phyloP scores from a whole-genome alignment of 108 stramenopile species.

The Pseudonitzschia multistriata region DNA sequence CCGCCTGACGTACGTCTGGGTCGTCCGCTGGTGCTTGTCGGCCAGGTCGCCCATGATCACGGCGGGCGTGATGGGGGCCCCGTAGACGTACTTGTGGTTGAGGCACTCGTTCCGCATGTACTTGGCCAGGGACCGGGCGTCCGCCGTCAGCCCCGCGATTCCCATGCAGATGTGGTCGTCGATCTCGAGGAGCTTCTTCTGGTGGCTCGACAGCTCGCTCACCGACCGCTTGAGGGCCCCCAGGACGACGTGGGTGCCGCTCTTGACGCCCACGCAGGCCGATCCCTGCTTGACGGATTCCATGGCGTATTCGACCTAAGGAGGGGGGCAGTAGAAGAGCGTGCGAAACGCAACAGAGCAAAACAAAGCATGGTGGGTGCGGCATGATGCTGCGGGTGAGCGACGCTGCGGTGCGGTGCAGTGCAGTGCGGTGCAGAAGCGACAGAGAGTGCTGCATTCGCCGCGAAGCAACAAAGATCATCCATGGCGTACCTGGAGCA shows the following conservation, averaged over 20 bases:
- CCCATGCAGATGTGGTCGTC: conserved; percentile 97
- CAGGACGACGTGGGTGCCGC: conserved; percentile 84
- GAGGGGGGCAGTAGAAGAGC: no score
- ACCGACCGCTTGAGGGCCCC: conserved; percentile 95
- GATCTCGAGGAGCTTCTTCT: conserved; percentile 96
- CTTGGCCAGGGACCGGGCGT: conserved; percentile 95
- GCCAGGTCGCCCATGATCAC: conserved; percentile 92
- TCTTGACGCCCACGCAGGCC: conserved; percentile 90
- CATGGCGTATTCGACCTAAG: conserved; percentile 99
- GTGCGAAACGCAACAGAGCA: no score
- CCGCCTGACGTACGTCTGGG: conserved; percentile 96
- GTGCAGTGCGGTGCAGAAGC: no score
- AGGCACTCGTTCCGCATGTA: conserved; percentile 97
- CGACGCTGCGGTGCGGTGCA: no score
- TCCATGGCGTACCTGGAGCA: conserved; percentile 84
- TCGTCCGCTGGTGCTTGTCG: conserved; percentile 98
- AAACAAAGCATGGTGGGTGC: no score
- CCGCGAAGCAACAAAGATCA: no score
- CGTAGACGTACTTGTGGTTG: conserved; percentile 98
- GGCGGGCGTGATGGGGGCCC: conserved; percentile 85
- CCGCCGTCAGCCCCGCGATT: conserved; percentile 97
- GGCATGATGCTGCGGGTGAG: no score
- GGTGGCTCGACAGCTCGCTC: conserved; percentile 92
- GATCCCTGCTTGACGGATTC: conserved; percentile 99
- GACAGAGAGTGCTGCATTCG: no score